phyloP scores from a whole-genome alignment of 1,139 yeast species.

The Blastobotrys arbuscula region DNA sequence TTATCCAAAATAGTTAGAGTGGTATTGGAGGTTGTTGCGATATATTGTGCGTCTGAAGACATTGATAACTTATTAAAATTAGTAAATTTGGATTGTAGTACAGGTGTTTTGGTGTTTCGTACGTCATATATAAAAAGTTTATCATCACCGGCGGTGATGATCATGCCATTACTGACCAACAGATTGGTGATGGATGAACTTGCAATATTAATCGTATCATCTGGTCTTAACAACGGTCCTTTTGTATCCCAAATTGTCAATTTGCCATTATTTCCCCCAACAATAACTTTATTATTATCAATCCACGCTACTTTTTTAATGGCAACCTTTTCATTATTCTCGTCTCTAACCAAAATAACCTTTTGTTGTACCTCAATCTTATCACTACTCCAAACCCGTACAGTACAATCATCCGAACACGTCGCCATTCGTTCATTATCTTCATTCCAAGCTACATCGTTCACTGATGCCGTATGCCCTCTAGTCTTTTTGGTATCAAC shows the following conservation, averaged over 20 bases:
- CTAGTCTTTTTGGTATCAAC: conserved; percentile 36
- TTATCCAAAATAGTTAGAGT: conserved; percentile 34
- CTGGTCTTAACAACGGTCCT: conserved; percentile 31
- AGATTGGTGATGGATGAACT: background rate
- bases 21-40: conserved; percentile 22
- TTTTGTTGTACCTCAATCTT: conserved; percentile 26
- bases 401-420: conserved; percentile 32
- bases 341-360: conserved; percentile 30
- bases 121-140: conserved; percentile 14
- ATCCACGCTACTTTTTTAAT: conserved; percentile 21
- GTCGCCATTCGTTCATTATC: conserved; percentile 32
- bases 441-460: conserved; percentile 31
- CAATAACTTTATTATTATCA: conserved; percentile 23
- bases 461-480: conserved; percentile 36
- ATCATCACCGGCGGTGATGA: conserved; percentile 4
- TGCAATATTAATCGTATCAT: conserved; percentile 24
- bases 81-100: conserved; percentile 24
- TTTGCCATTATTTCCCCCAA: conserved; percentile 29
- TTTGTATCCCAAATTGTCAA: conserved; percentile 31
- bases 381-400: conserved; percentile 35
- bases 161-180: conserved; percentile 7
- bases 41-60: conserved; percentile 25
- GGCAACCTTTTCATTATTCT: conserved; percentile 20
- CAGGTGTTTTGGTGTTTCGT: conserved; percentile 29
- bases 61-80: conserved; percentile 2